Evolutionary conservation across 2,329 filamentous ascomycete species (phyloP), one percentile per base, ranked within the genome.

Genomic region (Calonectria pseudoreteaudii): DNA sequence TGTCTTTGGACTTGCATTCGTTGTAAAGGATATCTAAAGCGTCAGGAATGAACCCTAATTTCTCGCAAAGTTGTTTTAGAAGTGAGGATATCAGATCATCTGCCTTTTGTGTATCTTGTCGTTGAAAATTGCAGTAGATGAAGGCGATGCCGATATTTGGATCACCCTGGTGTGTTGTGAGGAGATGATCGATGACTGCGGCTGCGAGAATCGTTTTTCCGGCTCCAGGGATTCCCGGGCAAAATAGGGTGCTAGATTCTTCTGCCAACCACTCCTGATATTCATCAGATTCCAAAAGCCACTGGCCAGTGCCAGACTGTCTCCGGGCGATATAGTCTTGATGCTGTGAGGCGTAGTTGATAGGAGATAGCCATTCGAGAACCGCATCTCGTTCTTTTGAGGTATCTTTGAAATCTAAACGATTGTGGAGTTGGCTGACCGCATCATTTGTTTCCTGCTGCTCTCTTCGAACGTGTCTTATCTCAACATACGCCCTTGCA

Each of bases 71-170:
- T 10, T 71, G 69, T n/a, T 56, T 71, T 2, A 71, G 13, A 0
- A 71, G 18, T 2, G 60, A 53, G n/a, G 69, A 41, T 16, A 66
- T 26, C 18, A 71, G 31, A 3, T 71, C 62, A 4, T 49, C 26
- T 13, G 41, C 38, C 7, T 50, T 66, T 36, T 71, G 69, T 13
- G 36, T 66, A 34, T 66, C 62, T 60, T 66, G 62, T 14, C 69
- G 62, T 34, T 50, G 62, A 28, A 47, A 71, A 16, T 66, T 71
- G 62, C 62, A 71, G 38, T 71, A 71, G 11, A 66, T 50, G 62
- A 49, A 71, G 14, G 38, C 69, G 26, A 66, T 49, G 7, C 62
- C 69, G n/a, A 60, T 50, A n/a, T 49, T 60, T 10, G 50, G 11
- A 13, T 66, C 50, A 4, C 34, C 62, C n/a, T 56, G 26, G 13